Percentiles rank a stretch among this genome's conserved stretches.
phyloP scores from a whole-genome alignment of 1,284 basidiomycete genomes.

The Heliocybe sulcata region DNA sequence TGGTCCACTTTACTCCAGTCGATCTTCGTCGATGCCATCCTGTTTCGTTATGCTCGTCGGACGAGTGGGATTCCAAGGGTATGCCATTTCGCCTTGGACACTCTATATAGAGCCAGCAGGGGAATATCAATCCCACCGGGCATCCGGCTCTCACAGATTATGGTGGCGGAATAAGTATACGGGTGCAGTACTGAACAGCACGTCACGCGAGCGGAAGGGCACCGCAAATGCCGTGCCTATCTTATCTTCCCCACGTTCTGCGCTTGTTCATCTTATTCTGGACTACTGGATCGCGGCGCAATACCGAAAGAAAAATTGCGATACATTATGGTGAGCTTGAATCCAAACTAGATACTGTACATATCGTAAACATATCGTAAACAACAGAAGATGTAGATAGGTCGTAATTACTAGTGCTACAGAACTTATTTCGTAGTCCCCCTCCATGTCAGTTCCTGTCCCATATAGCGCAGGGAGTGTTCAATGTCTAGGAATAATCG shows the following conservation, averaged over 20 bases:
- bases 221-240: too few species aligned
- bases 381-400: background rate
- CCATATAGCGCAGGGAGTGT: too few species aligned
- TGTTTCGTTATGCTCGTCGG: background rate
- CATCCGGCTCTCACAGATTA: background rate
- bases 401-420: background rate
- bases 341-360: background rate
- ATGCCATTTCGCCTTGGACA: background rate
- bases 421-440: background rate
- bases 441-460: too few species aligned
- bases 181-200: background rate
- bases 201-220: background rate
- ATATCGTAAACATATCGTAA: too few species aligned
- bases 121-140: background rate
- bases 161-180: background rate
- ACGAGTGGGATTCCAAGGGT: too few species aligned
- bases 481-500: too few species aligned
- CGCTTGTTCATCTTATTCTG: too few species aligned
- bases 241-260: too few species aligned
- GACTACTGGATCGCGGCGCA: too few species aligned
- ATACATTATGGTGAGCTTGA: too few species aligned
- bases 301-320: too few species aligned
- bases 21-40: constrained; percentile 35
- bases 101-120: background rate
- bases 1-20: constrained; percentile 65